Evolutionary conservation across 129 eudicot genomes (phyloP), one percentile per base, ranked within the genome.

Genomic region (Logfia minima): DNA sequence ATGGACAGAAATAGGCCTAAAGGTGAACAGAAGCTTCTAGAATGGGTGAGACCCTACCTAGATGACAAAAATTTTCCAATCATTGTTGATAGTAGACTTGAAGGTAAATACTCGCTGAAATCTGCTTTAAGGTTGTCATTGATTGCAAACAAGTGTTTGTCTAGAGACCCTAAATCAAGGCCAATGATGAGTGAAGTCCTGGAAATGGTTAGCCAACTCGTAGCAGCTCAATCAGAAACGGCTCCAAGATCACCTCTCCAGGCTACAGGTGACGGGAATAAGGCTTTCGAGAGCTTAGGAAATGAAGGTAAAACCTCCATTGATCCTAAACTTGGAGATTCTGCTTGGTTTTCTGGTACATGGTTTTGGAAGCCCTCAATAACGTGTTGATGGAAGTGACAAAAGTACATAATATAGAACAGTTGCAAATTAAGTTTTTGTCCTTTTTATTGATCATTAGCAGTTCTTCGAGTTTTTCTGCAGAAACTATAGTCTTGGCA

Each of bases 171-270:
- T 3, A 91, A 89, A 61, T 60, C 86, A 68, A 85, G 97, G 34
- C 95, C 97, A 31, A 85, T 80, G 56, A 88, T 91, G 97, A 91
- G 95, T 51, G 92, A 89, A 80, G 91, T 92, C 31, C 75, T 85
- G 80, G 93, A 84, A 81, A 87, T 92, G 93, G 79, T 88, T 19
- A 83, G 66, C 43, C 65, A 34, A 72, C 84, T 90, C 34, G 71
- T 75, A 67, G 41, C 21, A 18, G 76, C 19, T 34, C 71, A 68
- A 61, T 16, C 80, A 34, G 84, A 81, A 75, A 75, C 60, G 75
- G 41, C 62, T 56, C 87, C 85, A 37, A 61, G 78, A 69, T 82
- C 88, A 26, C 81, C 86, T 39, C 56, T 77, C 28, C 74, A 10
- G 24, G 82, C 23, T 75, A 31, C 18, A 21, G 35, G 34, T 72